Percentiles rank a stretch among this genome's conserved stretches.
Conservation (phyloP, 108 stramenopile species). For the Fragilariopsis cylindrus region DNA sequence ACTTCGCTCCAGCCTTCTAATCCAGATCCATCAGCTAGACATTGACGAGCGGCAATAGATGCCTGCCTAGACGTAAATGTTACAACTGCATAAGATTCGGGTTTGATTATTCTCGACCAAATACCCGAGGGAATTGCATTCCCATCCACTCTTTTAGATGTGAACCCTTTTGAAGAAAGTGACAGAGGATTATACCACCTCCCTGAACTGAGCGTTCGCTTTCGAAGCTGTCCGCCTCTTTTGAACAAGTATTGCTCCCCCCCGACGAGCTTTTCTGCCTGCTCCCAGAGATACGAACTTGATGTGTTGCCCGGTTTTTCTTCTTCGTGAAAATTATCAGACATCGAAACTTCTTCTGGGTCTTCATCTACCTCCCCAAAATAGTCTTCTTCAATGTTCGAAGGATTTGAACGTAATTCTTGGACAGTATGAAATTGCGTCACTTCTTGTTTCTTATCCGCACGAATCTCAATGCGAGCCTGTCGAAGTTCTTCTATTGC, state of each 20-base stretch:
- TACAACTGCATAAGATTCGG: constrained; percentile 77
- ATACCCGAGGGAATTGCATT: background rate
- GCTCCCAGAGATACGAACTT: constrained; percentile 10
- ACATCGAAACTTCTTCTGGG: background rate
- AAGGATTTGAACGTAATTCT: background rate
- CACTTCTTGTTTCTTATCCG: background rate
- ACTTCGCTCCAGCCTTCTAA: constrained; percentile 65
- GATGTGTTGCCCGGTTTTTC: background rate
- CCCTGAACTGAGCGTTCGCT: constrained; percentile 5
- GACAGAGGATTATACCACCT: background rate
- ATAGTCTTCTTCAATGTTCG: background rate
- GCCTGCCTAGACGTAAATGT: constrained; percentile 85
- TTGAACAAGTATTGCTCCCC: constrained; percentile 9
- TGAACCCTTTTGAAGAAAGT: background rate
- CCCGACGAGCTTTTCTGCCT: constrained; percentile 16
- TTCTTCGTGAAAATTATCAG: background rate
- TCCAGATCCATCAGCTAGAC: constrained; percentile 77
- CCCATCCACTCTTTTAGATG: background rate
- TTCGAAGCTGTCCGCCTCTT: background rate
- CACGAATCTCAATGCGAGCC: constrained; percentile 23
- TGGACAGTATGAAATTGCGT: background rate
- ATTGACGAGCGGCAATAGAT: constrained; percentile 80
- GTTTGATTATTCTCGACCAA: background rate
- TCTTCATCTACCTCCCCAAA: background rate
- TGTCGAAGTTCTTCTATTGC: constrained; percentile 53